These are phyloP conservation scores for Phytophthora sojae DNA, from an alignment of 352 stramenopile species.

Conservation along the genomic window DNA sequence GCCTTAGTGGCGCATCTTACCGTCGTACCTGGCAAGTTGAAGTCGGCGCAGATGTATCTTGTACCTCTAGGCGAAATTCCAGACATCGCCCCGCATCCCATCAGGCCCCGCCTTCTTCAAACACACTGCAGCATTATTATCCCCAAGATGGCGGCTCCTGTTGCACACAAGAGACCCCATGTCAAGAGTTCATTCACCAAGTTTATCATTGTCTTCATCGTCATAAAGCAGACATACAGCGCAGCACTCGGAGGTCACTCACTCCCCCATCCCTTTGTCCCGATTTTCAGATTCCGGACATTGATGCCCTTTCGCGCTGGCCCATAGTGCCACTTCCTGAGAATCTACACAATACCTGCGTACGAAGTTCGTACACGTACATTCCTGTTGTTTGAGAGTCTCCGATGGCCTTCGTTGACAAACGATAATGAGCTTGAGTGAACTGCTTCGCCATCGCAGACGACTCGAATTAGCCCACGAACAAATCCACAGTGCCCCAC, in stretches of 20 bases:
- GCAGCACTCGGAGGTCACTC: background rate
- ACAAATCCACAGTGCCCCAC: background rate
- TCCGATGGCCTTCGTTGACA: background rate
- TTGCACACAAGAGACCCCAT: background rate
- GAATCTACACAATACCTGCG: background rate
- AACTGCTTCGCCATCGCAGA: background rate
- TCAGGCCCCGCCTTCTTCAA: background rate
- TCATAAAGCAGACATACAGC: background rate
- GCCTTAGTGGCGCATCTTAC: background rate
- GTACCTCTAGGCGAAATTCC: background rate
- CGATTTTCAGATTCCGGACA: background rate
- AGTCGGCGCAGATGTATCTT: background rate
- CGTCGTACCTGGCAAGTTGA: background rate
- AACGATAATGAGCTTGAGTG: conserved; percentile 1
- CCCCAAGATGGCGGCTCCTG: background rate
- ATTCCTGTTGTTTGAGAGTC: background rate
- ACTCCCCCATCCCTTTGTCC: background rate
- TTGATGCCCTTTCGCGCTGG: background rate
- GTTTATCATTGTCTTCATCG: background rate
- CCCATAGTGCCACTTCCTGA: background rate
- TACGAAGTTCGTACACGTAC: background rate
- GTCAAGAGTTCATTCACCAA: background rate
- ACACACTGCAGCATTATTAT: background rate
- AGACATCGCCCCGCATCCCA: background rate
- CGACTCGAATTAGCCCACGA: background rate